Percentiles rank a stretch among this genome's conserved stretches.
Conservation (phyloP, 768 basidiomycete species). For the Boletus barrowsii region DNA sequence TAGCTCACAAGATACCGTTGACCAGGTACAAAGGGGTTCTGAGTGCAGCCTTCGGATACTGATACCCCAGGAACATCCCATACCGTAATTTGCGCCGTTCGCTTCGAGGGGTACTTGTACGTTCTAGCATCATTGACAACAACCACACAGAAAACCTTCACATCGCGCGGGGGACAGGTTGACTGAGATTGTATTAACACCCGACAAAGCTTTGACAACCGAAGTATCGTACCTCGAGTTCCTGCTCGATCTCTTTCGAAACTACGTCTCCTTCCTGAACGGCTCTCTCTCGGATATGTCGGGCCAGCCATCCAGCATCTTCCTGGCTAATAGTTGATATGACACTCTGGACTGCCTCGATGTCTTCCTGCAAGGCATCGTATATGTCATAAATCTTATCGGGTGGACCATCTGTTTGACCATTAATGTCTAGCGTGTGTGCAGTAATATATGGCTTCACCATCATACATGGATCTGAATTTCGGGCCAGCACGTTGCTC, state of each 20-base stretch:
- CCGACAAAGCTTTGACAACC: neutral
- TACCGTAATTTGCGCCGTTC: constrained; percentile 74
- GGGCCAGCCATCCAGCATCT: constrained; percentile 65
- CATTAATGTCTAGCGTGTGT: neutral
- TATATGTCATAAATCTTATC: constrained; percentile 55
- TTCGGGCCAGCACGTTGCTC: constrained; percentile 53
- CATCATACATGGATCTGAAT: constrained; percentile 41
- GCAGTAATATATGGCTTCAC: constrained; percentile 22
- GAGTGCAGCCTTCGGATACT: constrained; percentile 46
- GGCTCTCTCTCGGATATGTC: constrained; percentile 46
- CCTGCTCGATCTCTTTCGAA: constrained; percentile 63
- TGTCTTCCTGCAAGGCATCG: constrained; percentile 59
- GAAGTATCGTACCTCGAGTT: constrained; percentile 59
- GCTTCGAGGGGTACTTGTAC: constrained; percentile 45
- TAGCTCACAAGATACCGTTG: constrained; percentile 63
- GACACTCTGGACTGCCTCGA: constrained; percentile 40
- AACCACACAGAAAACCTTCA: constrained; percentile 74
- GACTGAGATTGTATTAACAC: constrained; percentile 34
- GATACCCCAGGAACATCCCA: constrained; percentile 69
- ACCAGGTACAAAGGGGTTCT: constrained; percentile 55
- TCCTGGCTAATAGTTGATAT: constrained; percentile 39
- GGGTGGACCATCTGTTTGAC: constrained; percentile 29
- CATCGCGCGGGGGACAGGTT: constrained; percentile 68
- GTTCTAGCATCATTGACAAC: constrained; percentile 63
- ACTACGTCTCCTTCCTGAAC: constrained; percentile 48